Conservation (phyloP, 306 rosid genomes). For the Datisca glomerata region DNA sequence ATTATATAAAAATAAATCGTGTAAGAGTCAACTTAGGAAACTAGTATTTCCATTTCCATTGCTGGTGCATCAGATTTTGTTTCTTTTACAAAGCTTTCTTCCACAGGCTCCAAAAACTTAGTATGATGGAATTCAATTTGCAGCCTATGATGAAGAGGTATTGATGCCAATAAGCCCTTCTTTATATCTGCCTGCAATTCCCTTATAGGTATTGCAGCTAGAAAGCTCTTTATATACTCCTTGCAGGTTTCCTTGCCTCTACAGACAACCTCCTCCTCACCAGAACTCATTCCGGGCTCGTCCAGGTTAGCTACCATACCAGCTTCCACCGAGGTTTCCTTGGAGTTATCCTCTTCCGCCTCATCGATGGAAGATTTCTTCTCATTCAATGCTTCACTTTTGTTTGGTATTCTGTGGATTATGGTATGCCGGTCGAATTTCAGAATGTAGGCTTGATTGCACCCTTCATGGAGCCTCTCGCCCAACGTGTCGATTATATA, state of each 20-base stretch:
- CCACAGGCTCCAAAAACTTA: background rate
- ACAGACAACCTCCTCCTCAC: slow-evolving; percentile 18
- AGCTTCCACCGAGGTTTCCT: slow-evolving; percentile 6
- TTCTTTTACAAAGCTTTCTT: slow-evolving; percentile 13
- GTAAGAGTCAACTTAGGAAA: too few species aligned
- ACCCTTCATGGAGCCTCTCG: slow-evolving; percentile 30
- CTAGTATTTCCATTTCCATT: background rate
- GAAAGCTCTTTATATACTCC: slow-evolving; percentile 25
- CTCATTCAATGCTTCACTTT: slow-evolving; percentile 3
- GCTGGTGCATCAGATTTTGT: too few species aligned
- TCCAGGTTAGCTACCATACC: background rate
- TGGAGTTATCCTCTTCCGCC: background rate
- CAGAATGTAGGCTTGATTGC: slow-evolving; percentile 24
- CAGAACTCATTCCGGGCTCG: background rate
- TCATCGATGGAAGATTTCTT: background rate
- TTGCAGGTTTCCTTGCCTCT: slow-evolving; percentile 25
- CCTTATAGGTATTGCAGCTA: slow-evolving; percentile 29
- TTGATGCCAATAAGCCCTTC: slow-evolving; percentile 19
- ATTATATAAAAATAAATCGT: too few species aligned
- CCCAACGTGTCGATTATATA: slow-evolving; percentile 33
- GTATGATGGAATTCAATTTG: slow-evolving; percentile 30
- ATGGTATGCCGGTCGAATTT: slow-evolving; percentile 19
- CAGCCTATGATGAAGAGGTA: slow-evolving; percentile 19
- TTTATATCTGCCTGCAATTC: slow-evolving; percentile 22
- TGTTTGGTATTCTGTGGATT: slow-evolving; percentile 13